These are phyloP conservation scores for Eucalyptus polybractea DNA, from an alignment of 345 rosid species.

Conservation along the genomic window DNA sequence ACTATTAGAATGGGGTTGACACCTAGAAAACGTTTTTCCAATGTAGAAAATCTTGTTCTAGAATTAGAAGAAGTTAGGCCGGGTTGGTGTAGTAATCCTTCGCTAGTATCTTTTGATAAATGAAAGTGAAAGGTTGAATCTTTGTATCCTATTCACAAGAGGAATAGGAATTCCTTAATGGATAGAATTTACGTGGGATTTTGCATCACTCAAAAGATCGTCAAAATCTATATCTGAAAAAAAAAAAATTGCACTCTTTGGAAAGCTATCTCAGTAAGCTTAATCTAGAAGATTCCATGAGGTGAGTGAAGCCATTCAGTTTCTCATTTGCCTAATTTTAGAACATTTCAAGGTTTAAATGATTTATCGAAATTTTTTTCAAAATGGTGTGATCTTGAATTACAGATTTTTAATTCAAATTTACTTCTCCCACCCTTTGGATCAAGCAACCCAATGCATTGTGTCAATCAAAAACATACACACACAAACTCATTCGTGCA, in stretches of 20 bases:
- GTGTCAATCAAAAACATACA: not conserved
- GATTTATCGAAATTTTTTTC: accelerated
- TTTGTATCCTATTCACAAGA: not conserved
- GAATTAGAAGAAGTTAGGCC: not conserved
- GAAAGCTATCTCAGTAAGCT: not conserved
- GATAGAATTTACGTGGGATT: accelerated
- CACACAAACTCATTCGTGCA: not conserved
- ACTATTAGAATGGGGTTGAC: not conserved
- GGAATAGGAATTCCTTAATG: not conserved
- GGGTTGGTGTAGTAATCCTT: not conserved
- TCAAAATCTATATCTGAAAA: not conserved
- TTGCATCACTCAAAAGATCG: not conserved
- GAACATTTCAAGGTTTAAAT: not conserved
- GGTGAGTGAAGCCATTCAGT: not conserved
- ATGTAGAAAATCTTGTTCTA: not conserved
- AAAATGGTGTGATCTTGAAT: not conserved
- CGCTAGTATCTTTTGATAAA: accelerated
- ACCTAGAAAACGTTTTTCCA: not conserved
- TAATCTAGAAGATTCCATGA: not conserved
- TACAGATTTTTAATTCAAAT: not conserved
- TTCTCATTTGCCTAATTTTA: not conserved
- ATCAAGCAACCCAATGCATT: not conserved
- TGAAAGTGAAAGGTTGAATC: not conserved
- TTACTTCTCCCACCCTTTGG: not conserved
- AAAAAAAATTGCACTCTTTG: accelerated